Evolutionary conservation across 768 basidiomycete species (phyloP), one percentile per base, ranked within the genome.

Genomic region (Mycena belliarum): DNA sequence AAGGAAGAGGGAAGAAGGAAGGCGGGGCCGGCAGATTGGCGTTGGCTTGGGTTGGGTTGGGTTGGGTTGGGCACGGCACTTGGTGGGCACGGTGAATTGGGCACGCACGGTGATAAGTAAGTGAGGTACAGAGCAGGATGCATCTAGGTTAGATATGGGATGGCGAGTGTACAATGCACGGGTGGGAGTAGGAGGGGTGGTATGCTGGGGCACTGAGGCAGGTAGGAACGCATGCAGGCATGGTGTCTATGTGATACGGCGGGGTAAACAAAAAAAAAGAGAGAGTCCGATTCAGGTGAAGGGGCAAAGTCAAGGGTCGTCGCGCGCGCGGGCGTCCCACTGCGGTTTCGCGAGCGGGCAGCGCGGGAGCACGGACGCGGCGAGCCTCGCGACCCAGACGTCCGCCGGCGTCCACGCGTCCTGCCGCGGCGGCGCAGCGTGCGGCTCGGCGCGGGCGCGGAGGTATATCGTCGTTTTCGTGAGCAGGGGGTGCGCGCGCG

Each of bases 401-500:
- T 32, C 54, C 25, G 37, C 38, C 49, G 49, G 46, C 20, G 28
- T 24, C 24, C 15, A 18, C 18, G 51, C n/a, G n/a, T n/a, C n/a
- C n/a, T n/a, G n/a, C n/a, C n/a, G n/a, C n/a, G n/a, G n/a, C n/a
- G n/a, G n/a, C n/a, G n/a, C n/a, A n/a, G n/a, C n/a, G n/a, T n/a
- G n/a, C n/a, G n/a, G n/a, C n/a, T n/a, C n/a, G n/a, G n/a, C n/a
- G n/a, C n/a, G n/a, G n/a, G n/a, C n/a, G n/a, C n/a, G n/a, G n/a
- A 46, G 53, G 23, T 46, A 55, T n/a, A 55, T 49, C 21, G 51
- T 54, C 6, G 53, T 51, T 33, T 55, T 60, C 2, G 51, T 59
- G 32, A 52, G 45, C 10, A 52, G 26, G n/a, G 50, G 57, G 9
- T 26, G 51, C 1, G 56, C 41, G 23, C 32, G 21, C 7, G 51